phyloP scores from a whole-genome alignment of 371 early-diverging fungal genomes.

The Mortierella sp. region DNA sequence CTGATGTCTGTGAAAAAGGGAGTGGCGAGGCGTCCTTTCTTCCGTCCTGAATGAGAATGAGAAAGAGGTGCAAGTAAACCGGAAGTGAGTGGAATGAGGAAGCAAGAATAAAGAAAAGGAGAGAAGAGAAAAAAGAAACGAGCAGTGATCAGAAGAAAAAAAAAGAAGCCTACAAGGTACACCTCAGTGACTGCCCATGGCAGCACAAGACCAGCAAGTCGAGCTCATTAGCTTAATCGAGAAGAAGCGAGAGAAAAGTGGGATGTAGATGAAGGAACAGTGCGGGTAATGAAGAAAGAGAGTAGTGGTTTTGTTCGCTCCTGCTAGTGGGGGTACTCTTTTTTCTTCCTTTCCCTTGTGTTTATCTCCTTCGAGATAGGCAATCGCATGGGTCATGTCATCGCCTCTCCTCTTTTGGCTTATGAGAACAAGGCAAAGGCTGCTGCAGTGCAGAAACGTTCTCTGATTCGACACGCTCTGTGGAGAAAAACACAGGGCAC shows the following conservation, averaged over 20 bases:
- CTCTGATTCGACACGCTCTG: neutral
- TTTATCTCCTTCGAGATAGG: neutral
- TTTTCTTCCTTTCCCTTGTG: neutral
- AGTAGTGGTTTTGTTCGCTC: neutral
- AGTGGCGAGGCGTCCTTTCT: neutral
- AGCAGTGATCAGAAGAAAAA: no score
- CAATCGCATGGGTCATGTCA: neutral
- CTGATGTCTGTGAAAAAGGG: neutral
- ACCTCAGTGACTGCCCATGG: neutral
- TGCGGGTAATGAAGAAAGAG: neutral
- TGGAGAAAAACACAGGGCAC: neutral
- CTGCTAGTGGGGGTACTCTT: neutral
- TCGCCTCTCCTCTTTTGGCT: neutral
- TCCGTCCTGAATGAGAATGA: conserved; percentile 2
- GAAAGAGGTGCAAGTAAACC: neutral
- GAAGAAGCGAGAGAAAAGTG: neutral
- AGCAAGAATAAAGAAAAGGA: neutral
- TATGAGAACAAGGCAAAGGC: no score
- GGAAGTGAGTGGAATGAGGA: conserved; percentile 1
- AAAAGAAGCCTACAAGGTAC: neutral
- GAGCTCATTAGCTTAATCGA: neutral
- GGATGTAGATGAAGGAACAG: neutral
- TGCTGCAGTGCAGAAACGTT: neutral
- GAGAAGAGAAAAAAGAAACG: neutral
- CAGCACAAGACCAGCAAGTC: neutral